Evolutionary conservation across 75 land plant species (phyloP), one percentile per base, ranked within the genome.

Genomic region (Selaginella tamariscina): DNA sequence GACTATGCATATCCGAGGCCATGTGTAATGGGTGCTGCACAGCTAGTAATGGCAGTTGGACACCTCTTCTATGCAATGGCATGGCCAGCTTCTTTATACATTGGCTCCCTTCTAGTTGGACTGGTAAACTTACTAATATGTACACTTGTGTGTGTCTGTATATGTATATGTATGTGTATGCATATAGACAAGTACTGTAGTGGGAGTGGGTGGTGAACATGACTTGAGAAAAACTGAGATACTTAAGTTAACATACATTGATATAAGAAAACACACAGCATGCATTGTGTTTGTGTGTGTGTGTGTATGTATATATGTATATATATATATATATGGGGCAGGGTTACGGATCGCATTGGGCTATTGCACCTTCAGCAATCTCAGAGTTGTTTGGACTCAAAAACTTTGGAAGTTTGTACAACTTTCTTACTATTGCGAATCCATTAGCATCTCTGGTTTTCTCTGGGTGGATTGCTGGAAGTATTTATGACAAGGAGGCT

Each of bases 291-390:
- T n/a, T n/a, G n/a, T n/a, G n/a, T n/a, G n/a, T n/a, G n/a, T n/a
- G n/a, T n/a, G n/a, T n/a, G n/a, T n/a, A n/a, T n/a, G n/a, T n/a
- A n/a, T n/a, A n/a, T n/a, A n/a, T n/a, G n/a, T n/a, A n/a, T n/a
- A n/a, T n/a, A n/a, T n/a, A n/a, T n/a, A n/a, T n/a, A n/a, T n/a
- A n/a, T n/a, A n/a, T n/a, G n/a, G n/a, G n/a, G n/a, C n/a, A n/a
- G n/a, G 90, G 96, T 0, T 87, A 86, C 68, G 96, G 96, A 0
- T 85, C 90, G 0, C 90, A 83, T 30, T 86, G 96, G 91, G 80
- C 91, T 28, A 83, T 87, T 54, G 91, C 81, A 0, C 96, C 88
- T 5, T 83, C 91, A 27, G 76, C 86, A 13, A 79, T 82, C 24
- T 86, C 95, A 5, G 95, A 89, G 75, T 70, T 90, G 18, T 90